phyloP scores from a whole-genome alignment of 192 early-diverging fungal genomes.

The Podila epigama region DNA sequence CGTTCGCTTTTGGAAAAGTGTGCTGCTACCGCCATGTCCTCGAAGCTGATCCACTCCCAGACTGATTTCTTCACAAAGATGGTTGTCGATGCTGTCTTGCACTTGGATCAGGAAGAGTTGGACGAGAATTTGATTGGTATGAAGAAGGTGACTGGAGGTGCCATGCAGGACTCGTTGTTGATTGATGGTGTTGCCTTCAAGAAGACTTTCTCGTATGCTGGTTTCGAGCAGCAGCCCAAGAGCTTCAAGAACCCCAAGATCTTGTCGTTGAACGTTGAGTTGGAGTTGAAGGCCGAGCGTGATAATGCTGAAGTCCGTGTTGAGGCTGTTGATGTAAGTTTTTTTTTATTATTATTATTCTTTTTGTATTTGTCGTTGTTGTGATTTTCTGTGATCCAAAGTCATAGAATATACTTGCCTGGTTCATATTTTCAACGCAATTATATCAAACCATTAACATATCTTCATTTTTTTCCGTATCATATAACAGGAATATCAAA shows the following conservation, averaged over 20 bases:
- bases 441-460: neutral
- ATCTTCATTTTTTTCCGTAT: neutral
- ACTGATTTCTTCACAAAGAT: constrained; percentile 98
- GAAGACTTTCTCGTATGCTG: constrained; percentile 99
- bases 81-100: constrained; percentile 96
- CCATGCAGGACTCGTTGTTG: constrained; percentile 96
- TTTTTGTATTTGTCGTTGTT: constrained; percentile 14
- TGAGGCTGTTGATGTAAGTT: constrained; percentile 76
- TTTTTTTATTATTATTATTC: neutral
- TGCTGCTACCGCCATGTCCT: constrained; percentile 98
- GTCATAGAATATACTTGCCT: constrained; percentile 3
- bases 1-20: constrained; percentile 92
- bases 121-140: constrained; percentile 98
- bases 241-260: constrained; percentile 90
- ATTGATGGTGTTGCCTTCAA: constrained; percentile 99
- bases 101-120: constrained; percentile 94
- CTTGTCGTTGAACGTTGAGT: constrained; percentile 93
- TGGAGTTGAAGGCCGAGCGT: constrained; percentile 99
- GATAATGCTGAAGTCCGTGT: constrained; percentile 99
- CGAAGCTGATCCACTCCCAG: constrained; percentile 96
- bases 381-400: neutral
- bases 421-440: neutral
- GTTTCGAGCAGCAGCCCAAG: constrained; percentile 99
- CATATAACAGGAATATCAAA: constrained; percentile 88
- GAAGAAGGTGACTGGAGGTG: constrained; percentile 97